A percentile compares a stretch with the other conserved stretches of the same genome.
These are phyloP conservation scores for Saturnispora ahearnii DNA, from an alignment of 805 yeast genomes.

Conservation along the genomic window DNA sequence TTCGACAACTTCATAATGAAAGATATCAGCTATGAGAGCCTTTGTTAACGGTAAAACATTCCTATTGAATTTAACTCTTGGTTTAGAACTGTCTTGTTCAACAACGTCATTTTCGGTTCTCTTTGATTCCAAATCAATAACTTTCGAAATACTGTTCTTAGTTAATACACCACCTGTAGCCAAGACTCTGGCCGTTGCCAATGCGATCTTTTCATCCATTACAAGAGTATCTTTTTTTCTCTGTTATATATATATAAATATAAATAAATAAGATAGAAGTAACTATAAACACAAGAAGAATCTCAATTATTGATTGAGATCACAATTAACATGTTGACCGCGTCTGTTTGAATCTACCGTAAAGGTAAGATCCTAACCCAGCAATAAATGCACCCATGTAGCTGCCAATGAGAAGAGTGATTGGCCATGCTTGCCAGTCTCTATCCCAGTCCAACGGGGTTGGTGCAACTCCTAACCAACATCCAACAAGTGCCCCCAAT, in stretches of 20 bases:
- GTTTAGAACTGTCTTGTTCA: slow-evolving; percentile 10
- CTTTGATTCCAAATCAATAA: slow-evolving; percentile 24
- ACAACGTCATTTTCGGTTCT: not conserved
- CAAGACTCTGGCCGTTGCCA: not conserved
- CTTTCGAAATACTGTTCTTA: slow-evolving; percentile 20
- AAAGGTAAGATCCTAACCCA: slow-evolving; percentile 16
- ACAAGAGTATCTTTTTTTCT: not conserved
- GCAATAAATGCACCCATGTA: slow-evolving; percentile 69
- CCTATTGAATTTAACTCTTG: slow-evolving; percentile 20
- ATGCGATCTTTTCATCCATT: not conserved
- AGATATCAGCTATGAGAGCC: slow-evolving; percentile 6
- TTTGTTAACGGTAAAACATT: slow-evolving; percentile 16
- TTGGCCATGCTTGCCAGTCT: slow-evolving; percentile 95
- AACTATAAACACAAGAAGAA: not conserved
- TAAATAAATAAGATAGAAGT: not conserved
- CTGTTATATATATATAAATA: not conserved
- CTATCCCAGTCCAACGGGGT: slow-evolving; percentile 98
- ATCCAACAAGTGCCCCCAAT: slow-evolving; percentile 47
- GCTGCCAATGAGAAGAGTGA: slow-evolving; percentile 73
- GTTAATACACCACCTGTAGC: not conserved
- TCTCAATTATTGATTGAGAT: not conserved
- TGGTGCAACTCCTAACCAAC: slow-evolving; percentile 90
- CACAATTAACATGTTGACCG: not conserved
- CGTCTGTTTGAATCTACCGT: slow-evolving; percentile 8
- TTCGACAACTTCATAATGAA: slow-evolving; percentile 23